Percentiles rank a stretch among this genome's conserved stretches.
These are phyloP conservation scores for Cajanus cajan DNA, from an alignment of 306 rosid species.

Conservation along the genomic window DNA sequence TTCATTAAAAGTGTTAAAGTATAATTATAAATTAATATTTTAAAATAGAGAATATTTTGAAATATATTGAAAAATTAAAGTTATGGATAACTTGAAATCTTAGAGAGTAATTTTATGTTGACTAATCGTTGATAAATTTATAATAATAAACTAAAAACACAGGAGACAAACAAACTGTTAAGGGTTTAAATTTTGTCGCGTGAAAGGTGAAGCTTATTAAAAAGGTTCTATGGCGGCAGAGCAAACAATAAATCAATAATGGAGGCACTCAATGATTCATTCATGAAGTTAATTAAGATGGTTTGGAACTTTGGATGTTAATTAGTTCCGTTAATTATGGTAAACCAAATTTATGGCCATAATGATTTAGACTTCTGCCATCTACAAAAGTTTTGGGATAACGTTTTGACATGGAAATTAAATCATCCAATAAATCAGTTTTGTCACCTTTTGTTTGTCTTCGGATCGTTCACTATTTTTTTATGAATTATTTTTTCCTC, in stretches of 20 bases:
- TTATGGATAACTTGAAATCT: not conserved
- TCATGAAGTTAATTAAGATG: conserved; percentile 1
- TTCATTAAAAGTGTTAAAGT: no score
- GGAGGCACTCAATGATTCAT: conserved; percentile 32
- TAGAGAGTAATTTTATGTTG: not conserved
- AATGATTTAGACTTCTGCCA: conserved; percentile 5
- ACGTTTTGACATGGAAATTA: not conserved
- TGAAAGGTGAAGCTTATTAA: conserved; percentile 2
- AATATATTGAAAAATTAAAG: not conserved
- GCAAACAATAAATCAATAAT: conserved; percentile 18
- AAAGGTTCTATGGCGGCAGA: conserved; percentile 9
- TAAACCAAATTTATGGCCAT: conserved; percentile 12
- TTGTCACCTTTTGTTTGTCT: conserved; percentile 6
- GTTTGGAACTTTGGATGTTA: not conserved
- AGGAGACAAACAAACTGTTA: conserved; percentile 12
- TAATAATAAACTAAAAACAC: not conserved
- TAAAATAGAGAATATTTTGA: no score
- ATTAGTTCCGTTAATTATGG: conserved; percentile 30
- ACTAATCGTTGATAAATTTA: not conserved
- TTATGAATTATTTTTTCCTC: not conserved
- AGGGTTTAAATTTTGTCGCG: not conserved
- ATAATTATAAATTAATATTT: no score
- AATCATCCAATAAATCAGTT: no score
- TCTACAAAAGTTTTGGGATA: not conserved
- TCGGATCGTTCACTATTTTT: not conserved